Evolutionary conservation across 129 eudicot genomes (phyloP).

Genomic region (Saussurea involucrata): DNA sequence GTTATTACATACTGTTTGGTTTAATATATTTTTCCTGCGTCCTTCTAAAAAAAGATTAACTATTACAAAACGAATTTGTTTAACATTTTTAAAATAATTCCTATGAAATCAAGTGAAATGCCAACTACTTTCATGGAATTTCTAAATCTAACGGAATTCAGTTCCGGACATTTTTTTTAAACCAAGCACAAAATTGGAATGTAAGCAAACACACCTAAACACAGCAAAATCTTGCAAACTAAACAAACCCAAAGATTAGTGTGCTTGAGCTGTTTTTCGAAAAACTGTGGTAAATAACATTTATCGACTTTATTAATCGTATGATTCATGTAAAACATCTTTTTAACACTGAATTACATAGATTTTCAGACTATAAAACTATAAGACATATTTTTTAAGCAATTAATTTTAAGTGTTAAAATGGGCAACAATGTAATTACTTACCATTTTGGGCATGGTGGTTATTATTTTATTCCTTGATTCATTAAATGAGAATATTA

Average conservation of each 20-base stretch:
- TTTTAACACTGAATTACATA: background rate
- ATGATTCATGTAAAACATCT: background rate
- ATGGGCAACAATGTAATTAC: background rate
- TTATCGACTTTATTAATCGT: background rate
- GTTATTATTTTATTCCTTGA: conserved; percentile 30
- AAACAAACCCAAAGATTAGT: no score
- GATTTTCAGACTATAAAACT: no score
- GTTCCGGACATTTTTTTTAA: no score
- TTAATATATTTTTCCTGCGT: no score
- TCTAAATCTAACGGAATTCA: no score
- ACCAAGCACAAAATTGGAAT: background rate
- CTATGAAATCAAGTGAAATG: background rate
- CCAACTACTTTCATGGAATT: background rate
- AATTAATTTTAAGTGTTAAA: background rate
- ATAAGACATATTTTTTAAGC: background rate
- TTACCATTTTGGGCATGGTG: conserved; percentile 13
- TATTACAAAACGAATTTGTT: no score
- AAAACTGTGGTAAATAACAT: background rate
- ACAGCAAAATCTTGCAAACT: no score
- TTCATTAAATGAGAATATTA: conserved; percentile 29
- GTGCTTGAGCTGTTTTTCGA: background rate
- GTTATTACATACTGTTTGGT: no score
- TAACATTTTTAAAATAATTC: background rate
- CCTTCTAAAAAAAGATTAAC: no score
- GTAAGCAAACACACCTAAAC: background rate